Base-by-base conservation (phyloP, 768 basidiomycete genomes). In the Boletus barrowsii region DNA sequence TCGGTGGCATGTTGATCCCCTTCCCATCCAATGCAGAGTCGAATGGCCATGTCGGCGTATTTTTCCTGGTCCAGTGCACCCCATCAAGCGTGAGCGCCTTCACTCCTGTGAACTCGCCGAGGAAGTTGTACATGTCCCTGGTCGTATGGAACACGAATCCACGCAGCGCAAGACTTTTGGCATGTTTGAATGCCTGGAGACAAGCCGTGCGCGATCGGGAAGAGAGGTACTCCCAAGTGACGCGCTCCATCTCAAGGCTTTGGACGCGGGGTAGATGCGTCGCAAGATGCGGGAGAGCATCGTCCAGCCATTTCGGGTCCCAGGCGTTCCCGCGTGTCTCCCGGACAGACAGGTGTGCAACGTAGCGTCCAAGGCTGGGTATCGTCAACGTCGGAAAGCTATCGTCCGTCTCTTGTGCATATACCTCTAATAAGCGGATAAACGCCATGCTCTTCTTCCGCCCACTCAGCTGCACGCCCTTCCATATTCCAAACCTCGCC, bases 361-460 rank as follows among this genome's bases (percentile, higher is more conserved):
- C 54, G 22, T 91, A 88, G 62, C 85, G 84, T 22, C 79, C 79
- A 10, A 72, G 81, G 36, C 79, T 90, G 8, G 79, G 82, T 35
- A 62, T 86, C 4, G 70, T 80, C 56, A 58, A 43, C 24, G 39
- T 32, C 11, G 54, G 41, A 26, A 22, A 32, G 49, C 79, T 83
- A 4, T 68, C 46, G 1, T n/a, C 35, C 13, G 53, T 26, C 10
- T 41, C 51, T 45, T 33, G 55, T n/a, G 9, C 39, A 45, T 69
- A 69, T 13, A 55, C 50, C 11, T 20, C 47, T 9, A 69, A 29
- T 20, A 69, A 36, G 42, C 50, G 52, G 36, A 66, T 32, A 14
- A 69, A 54, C 1, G 54, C 55, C 56, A 54, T 66, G 24, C 66
- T 64, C 44, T 50, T 66, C 43, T 54, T 56, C 18, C 60, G 41